Evolutionary conservation across 306 rosid genomes (phyloP).

Genomic region (Sicyos baderoa): DNA sequence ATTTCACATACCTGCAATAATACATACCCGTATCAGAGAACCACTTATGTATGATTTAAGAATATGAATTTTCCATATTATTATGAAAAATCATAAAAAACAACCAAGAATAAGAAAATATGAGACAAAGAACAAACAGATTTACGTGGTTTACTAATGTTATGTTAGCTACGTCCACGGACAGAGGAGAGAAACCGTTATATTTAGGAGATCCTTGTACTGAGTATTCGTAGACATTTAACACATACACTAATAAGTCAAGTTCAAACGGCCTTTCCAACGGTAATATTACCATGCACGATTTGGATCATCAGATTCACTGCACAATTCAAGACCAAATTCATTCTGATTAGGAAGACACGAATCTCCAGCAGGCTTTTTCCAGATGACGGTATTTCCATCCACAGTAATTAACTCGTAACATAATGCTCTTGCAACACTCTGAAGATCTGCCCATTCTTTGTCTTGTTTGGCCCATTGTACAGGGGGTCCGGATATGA

Average conservation of each 20-base stretch:
- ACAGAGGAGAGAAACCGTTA: too few species aligned
- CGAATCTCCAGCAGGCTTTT: conserved; percentile 62
- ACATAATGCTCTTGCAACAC: conserved; percentile 84
- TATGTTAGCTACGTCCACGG: too few species aligned
- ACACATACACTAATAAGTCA: not conserved
- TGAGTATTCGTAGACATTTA: not conserved
- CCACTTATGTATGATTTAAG: too few species aligned
- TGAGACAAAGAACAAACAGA: too few species aligned
- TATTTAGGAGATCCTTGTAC: too few species aligned
- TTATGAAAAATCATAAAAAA: too few species aligned
- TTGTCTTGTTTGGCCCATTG: conserved; percentile 96
- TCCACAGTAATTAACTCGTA: conserved; percentile 85
- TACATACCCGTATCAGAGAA: not conserved
- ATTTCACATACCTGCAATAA: conserved; percentile 65
- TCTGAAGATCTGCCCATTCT: conserved; percentile 98
- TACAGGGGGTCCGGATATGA: conserved; percentile 96
- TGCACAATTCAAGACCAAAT: conserved; percentile 68
- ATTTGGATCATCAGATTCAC: conserved; percentile 68
- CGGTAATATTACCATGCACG: conserved; percentile 57
- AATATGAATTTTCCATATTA: too few species aligned
- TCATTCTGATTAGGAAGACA: conserved; percentile 86
- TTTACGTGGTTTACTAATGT: too few species aligned
- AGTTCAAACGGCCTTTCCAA: not conserved
- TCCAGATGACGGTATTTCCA: conserved; percentile 92
- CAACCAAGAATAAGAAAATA: too few species aligned